Evolutionary conservation across 2,329 filamentous ascomycete genomes (phyloP).

Genomic region (Alternaria longipes): DNA sequence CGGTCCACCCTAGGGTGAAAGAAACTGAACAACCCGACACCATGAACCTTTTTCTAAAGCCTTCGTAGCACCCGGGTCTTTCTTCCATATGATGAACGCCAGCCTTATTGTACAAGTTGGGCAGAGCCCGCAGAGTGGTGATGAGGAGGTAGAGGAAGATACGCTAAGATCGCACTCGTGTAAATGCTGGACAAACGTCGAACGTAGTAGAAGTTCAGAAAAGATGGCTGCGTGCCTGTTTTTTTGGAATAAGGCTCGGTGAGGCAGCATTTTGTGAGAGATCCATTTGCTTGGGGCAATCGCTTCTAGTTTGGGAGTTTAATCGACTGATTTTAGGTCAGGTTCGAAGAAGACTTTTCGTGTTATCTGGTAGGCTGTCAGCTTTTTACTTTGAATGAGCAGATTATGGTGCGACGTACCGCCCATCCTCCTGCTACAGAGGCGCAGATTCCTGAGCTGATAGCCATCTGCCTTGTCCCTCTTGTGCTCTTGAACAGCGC

Average conservation of each 20-base stretch:
- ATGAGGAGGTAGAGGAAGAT: constrained; percentile 10
- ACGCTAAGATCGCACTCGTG: constrained; percentile 22
- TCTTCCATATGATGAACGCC: constrained; percentile 19
- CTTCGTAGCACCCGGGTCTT: constrained; percentile 1
- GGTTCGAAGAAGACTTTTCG: constrained; percentile 41
- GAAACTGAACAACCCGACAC: constrained; percentile 8
- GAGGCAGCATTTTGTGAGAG: not conserved
- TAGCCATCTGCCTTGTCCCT: constrained; percentile 89
- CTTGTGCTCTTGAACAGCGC: constrained; percentile 97
- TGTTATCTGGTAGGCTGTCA: constrained; percentile 28
- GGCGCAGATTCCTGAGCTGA: constrained; percentile 89
- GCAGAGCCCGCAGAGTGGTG: constrained; percentile 29
- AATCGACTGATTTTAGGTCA: constrained; percentile 17
- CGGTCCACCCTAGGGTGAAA: not conserved
- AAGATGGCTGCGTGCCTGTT: constrained; percentile 1
- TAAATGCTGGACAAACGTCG: constrained; percentile 23
- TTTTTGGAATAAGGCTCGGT: not conserved
- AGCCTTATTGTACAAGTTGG: constrained; percentile 29
- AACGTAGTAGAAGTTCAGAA: constrained; percentile 17
- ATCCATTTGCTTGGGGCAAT: not conserved
- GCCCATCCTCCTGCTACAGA: constrained; percentile 87
- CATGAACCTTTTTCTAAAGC: constrained; percentile 9
- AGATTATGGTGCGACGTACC: constrained; percentile 59
- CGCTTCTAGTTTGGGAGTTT: not conserved
- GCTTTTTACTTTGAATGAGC: not conserved